Conservation (phyloP, 108 stramenopile genomes). For the Ochromonas danica region DNA sequence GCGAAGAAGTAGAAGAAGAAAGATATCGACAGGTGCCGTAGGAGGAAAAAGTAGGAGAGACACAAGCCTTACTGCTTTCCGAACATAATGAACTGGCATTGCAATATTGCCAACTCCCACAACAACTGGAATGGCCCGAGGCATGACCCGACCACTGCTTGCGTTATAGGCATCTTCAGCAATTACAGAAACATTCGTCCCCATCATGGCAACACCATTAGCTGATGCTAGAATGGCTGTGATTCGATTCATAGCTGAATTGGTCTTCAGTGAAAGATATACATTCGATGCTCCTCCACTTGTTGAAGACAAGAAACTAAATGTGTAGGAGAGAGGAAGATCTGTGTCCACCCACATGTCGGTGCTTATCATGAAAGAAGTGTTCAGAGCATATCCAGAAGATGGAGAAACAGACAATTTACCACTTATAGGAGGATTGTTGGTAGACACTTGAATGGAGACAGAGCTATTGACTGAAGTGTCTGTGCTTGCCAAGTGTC, state of each 20-base stretch:
- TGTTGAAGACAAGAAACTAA: too few relatives aligned
- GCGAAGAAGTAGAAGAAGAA: neutral
- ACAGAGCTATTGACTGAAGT: too few relatives aligned
- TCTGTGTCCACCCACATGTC: too few relatives aligned
- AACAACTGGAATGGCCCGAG: slow-evolving; percentile 18
- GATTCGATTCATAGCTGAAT: slow-evolving; percentile 1
- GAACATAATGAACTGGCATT: slow-evolving; percentile 10
- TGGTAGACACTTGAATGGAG: slow-evolving; percentile 4
- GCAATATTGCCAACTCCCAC: neutral
- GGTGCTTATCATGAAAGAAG: slow-evolving; percentile 17
- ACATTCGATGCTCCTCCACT: slow-evolving; percentile 14
- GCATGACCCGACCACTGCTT: neutral
- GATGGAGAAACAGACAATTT: slow-evolving; percentile 10
- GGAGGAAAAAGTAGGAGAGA: slow-evolving; percentile 5
- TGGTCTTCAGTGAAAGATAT: slow-evolving; percentile 6
- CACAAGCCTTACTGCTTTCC: neutral
- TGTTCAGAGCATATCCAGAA: slow-evolving; percentile 15
- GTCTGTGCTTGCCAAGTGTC: neutral
- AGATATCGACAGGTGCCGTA: too few relatives aligned
- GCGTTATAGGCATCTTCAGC: slow-evolving; percentile 14
- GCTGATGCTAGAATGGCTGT: slow-evolving; percentile 14
- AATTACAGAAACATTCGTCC: slow-evolving; percentile 16
- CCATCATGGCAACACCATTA: slow-evolving; percentile 14
- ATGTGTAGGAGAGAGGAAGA: too few relatives aligned
- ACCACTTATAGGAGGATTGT: slow-evolving; percentile 5